Evolutionary conservation across 1,139 yeast genomes (phyloP).

Genomic region (Blastobotrys buckinghamii): DNA sequence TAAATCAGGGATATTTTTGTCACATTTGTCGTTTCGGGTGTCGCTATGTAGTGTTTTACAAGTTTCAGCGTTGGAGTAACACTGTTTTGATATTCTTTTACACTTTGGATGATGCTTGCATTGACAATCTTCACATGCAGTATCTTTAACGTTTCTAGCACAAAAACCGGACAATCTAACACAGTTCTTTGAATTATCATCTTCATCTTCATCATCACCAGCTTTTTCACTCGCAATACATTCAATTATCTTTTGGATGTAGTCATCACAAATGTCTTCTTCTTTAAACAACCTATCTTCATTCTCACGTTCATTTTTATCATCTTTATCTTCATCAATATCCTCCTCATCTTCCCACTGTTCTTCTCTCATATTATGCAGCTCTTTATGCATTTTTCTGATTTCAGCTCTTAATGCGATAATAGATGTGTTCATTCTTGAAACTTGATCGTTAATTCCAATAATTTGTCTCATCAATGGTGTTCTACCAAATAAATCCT

Average conservation of each 20-base stretch:
- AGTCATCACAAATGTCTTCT: too few relatives aligned
- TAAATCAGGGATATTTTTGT: not conserved
- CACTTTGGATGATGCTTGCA: not conserved
- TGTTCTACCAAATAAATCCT: not conserved
- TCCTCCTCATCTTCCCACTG: conserved; percentile 1
- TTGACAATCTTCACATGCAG: not conserved
- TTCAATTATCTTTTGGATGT: too few relatives aligned
- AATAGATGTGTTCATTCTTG: not conserved
- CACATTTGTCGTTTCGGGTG: not conserved
- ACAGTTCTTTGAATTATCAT: too few relatives aligned
- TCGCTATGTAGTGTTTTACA: too few relatives aligned
- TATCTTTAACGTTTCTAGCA: too few relatives aligned
- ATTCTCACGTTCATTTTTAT: not conserved
- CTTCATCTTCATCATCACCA: too few relatives aligned
- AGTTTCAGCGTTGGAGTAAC: too few relatives aligned
- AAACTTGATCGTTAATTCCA: not conserved
- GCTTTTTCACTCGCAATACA: too few relatives aligned
- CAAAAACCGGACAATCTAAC: too few relatives aligned
- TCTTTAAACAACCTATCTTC: too few relatives aligned
- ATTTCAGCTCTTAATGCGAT: not conserved
- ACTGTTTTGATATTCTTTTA: not conserved
- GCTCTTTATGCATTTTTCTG: conserved; percentile 2
- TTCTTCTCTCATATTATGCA: not conserved
- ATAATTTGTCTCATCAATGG: not conserved
- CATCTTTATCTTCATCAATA: not conserved